Conservation (phyloP, 768 basidiomycete species). For the Lactifluus hygrophoroides region DNA sequence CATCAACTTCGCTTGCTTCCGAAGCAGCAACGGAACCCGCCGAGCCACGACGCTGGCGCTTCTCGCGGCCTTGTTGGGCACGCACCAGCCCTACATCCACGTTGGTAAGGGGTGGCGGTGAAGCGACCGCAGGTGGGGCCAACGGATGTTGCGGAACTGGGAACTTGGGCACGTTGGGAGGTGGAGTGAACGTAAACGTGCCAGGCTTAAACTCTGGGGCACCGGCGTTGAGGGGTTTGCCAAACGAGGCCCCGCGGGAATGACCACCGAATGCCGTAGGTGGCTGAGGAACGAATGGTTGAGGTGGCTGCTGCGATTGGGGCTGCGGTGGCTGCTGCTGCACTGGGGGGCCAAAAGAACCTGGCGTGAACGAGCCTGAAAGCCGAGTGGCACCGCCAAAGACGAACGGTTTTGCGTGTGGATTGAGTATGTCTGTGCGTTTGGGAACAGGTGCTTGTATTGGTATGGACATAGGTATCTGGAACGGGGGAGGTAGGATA, state of each 20-base stretch:
- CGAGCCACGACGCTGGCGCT: constrained; percentile 58
- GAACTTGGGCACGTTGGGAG: constrained; percentile 56
- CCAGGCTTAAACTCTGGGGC: constrained; percentile 77
- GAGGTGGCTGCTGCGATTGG: constrained; percentile 7
- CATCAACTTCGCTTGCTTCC: constrained; percentile 46
- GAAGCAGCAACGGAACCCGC: constrained; percentile 29
- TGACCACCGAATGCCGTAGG: constrained; percentile 24
- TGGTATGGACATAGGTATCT: constrained; percentile 10
- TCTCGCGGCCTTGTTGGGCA: constrained; percentile 68
- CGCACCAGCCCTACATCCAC: constrained; percentile 23
- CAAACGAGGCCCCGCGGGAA: constrained; percentile 37
- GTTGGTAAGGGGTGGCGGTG: constrained; percentile 23
- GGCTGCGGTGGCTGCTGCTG: constrained; percentile 29
- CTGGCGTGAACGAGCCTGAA: constrained; percentile 30
- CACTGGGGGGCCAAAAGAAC: constrained; percentile 23
- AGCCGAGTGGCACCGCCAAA: constrained; percentile 43
- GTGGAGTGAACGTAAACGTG: constrained; percentile 70
- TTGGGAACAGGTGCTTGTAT: constrained; percentile 17
- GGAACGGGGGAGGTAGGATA: constrained; percentile 14
- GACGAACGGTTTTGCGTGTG: constrained; percentile 76
- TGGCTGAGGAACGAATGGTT: not conserved
- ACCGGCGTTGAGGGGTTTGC: constrained; percentile 67
- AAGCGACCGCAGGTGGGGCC: constrained; percentile 30
- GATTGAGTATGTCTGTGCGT: constrained; percentile 46
- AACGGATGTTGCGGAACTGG: constrained; percentile 27